Base-by-base conservation (phyloP, 768 basidiomycete species). In the Hydnomerulius pinastri region DNA sequence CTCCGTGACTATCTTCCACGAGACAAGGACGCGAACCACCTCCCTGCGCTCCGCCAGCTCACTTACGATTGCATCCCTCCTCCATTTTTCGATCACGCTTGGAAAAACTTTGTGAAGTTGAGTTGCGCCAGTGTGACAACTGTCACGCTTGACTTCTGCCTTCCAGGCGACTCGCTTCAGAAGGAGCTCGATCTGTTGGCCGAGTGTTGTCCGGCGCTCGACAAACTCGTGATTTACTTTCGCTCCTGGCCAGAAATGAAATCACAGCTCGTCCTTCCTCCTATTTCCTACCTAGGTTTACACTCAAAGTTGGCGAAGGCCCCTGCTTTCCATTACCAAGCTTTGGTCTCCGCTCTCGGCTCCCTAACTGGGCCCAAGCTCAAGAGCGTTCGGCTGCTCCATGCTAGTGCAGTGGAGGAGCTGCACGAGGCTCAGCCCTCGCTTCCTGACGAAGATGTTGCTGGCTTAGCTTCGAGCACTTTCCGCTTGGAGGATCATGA, bases 31-130 rank as follows among this genome's bases (percentile, higher is more conserved):
- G 53, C 48, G 32, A 68, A 68, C 38, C 61, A 58, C 27, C 46
- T 67, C 30, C 64, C 65, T 27, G 60, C 66, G 24, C 64, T 67
- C 32, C 58, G 66, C 29, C 60, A 63, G 33, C 64, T 67, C 25
- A 63, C 58, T 10, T 66, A 68, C n/a, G 66, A 66, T 30, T 66
- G 66, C 38, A 66, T 63, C 20, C 66, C 66, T 4, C 66, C 61
- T 2, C 63, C 64, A 17, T 66, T 65, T 43, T 57, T 62, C 18
- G 63, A 63, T 15, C 25, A 55, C n/a, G 53, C 54, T n/a, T 66
- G 66, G 64, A 65, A 55, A 41, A 56, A 52, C 21, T 66, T 67
- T 23, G 39, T 67, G 30, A 57, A 49, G 43, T 29, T 53, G 32
- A 67, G 55, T 33, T 66, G 64, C 46, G 53, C 56, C 24, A 63